These are phyloP conservation scores for Colletotrichum theobromicola DNA, from an alignment of 2,329 filamentous ascomycete species.

Conservation along the genomic window DNA sequence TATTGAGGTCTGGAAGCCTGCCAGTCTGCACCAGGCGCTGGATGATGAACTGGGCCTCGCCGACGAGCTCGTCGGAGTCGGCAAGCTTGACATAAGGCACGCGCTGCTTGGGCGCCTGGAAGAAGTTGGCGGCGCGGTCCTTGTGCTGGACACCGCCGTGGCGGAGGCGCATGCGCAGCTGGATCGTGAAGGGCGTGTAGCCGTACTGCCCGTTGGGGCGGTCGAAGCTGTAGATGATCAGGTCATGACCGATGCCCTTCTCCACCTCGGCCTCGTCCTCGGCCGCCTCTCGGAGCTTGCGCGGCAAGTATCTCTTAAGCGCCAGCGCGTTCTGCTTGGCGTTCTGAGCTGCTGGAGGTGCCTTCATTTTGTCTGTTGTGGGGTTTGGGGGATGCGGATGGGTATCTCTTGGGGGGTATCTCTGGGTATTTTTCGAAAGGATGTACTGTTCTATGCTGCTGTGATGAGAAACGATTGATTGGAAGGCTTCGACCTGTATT, in stretches of 20 bases:
- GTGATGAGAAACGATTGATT: neutral
- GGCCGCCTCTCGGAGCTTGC: constrained; percentile 19
- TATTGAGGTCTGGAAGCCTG: constrained; percentile 20
- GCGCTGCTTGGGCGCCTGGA: constrained; percentile 24
- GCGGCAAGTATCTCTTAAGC: constrained; percentile 17
- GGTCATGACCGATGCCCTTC: constrained; percentile 19
- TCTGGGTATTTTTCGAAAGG: constrained; percentile 14
- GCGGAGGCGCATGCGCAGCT: constrained; percentile 26
- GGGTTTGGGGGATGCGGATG: neutral
- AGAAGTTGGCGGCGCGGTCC: constrained; percentile 18
- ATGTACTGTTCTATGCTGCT: constrained; percentile 18
- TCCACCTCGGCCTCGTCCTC: constrained; percentile 21
- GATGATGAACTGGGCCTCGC: constrained; percentile 25
- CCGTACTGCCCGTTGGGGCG: constrained; percentile 19
- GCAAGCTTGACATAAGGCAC: constrained; percentile 25
- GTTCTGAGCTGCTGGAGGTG: constrained; percentile 15
- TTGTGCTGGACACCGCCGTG: constrained; percentile 23
- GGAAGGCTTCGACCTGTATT: constrained; percentile 9
- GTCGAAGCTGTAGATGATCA: constrained; percentile 26
- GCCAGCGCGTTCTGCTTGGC: constrained; percentile 20
- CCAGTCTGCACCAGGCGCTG: constrained; percentile 22
- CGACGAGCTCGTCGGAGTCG: constrained; percentile 23
- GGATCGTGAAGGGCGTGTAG: constrained; percentile 24
- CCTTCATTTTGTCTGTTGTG: constrained; percentile 7
- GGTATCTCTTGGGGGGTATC: constrained; percentile 17